Conservation (phyloP, 2,329 filamentous ascomycete species). For the Fusarium pseudocircinatum region DNA sequence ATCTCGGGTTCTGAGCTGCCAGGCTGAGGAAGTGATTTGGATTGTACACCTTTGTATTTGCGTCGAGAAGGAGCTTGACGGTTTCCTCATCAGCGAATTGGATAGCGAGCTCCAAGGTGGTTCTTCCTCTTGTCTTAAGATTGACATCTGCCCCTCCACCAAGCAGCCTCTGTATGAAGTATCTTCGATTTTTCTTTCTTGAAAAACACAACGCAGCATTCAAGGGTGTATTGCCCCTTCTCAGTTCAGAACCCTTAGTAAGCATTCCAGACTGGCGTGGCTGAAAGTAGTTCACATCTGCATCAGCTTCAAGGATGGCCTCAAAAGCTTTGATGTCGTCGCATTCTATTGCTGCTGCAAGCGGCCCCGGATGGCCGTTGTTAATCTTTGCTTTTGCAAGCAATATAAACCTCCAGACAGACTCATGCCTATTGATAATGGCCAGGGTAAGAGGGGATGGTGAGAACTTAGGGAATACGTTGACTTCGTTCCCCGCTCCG, state of each 20-base stretch:
- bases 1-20: accelerated
- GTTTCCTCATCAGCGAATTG: accelerated
- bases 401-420: background rate
- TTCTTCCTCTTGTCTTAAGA: accelerated
- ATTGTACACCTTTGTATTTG: accelerated
- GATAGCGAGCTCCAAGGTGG: background rate
- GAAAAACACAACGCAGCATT: accelerated
- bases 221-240: too few species aligned
- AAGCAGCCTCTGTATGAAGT: accelerated
- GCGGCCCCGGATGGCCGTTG: accelerated
- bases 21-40: accelerated
- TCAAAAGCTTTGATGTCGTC: accelerated
- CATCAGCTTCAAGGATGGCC: accelerated
- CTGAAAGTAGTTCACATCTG: background rate
- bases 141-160: accelerated
- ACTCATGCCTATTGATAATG: accelerated
- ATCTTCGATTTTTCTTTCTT: accelerated
- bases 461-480: accelerated
- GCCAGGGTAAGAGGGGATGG: background rate
- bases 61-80: accelerated
- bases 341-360: accelerated
- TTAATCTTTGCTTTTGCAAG: background rate
- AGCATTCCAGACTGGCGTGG: too few species aligned
- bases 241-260: too few species aligned
- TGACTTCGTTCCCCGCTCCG: accelerated